Evolutionary conservation across 371 early-diverging fungal species (phyloP), one percentile per base, ranked within the genome.

Genomic region (Mortierella polycephala): DNA sequence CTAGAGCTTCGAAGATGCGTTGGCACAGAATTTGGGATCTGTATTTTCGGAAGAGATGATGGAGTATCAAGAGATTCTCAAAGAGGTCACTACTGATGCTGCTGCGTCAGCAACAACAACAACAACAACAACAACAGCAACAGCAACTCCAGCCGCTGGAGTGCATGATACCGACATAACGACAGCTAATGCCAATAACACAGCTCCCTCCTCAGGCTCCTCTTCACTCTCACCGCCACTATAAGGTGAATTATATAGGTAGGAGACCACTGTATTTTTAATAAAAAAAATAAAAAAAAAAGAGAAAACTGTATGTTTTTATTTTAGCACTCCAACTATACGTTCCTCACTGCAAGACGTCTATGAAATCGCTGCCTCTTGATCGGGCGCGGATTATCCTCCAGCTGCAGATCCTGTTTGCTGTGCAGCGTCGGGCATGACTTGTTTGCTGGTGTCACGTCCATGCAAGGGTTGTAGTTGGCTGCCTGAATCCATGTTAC

Each of bases 111-210:
- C 44, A 30, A 1, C 30, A 50, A n/a, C 50, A 50, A n/a, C 61
- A 56, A 37, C 51, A 37, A 39, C 55, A 83, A 21, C 85, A 88
- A 61, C 49, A 40, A 49, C 44, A 30, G 0, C 30, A 37, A 39
- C 55, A 83, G 37, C 85, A 88, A 61, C 71, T 91, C n/a, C 85
- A 85, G 46, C 6, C 18, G 5, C 53, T 56, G 44, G 46, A n/a
- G 60, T 53, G 21, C 20, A 59, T 5, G 5, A 50, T 13, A 50
- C 14, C 20, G 30, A 61, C 7, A 30, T n/a, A 40, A 30, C 44
- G 21, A 30, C 37, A 1, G 57, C 30, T 30, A 30, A 30, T 30
- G 30, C n/a, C 11, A 64, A 64, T 21, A 55, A 47, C n/a, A 46
- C 64, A 12, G 55, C 18, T 1, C 54, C 61, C 21, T 45, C 64